phyloP scores from a whole-genome alignment of 495 filamentous ascomycete genomes.

The Aspergillus cavernicola region DNA sequence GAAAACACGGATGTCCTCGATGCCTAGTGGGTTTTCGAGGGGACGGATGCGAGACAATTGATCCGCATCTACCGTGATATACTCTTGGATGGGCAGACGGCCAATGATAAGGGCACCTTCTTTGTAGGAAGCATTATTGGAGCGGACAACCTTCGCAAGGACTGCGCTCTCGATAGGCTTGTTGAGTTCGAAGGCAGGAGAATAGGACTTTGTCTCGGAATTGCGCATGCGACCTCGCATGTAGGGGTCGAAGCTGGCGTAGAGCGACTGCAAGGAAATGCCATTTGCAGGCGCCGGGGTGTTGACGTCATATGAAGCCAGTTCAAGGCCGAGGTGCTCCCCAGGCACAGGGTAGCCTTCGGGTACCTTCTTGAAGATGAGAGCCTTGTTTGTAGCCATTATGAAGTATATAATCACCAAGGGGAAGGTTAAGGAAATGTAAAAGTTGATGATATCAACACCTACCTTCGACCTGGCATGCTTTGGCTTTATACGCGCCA shows the following conservation, averaged over 20 bases:
- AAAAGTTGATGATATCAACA: slow-evolving; percentile 1
- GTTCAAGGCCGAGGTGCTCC: slow-evolving; percentile 68
- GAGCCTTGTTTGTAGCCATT: slow-evolving; percentile 63
- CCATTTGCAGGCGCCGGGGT: slow-evolving; percentile 63
- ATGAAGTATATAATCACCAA: slow-evolving; percentile 7
- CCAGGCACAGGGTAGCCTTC: slow-evolving; percentile 65
- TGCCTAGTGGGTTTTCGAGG: slow-evolving; percentile 43
- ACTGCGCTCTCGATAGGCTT: slow-evolving; percentile 54
- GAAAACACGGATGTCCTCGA: slow-evolving; percentile 49
- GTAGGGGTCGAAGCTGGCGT: slow-evolving; percentile 86
- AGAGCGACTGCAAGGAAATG: slow-evolving; percentile 66
- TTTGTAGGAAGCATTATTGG: slow-evolving; percentile 55
- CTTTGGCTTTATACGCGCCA: slow-evolving; percentile 8
- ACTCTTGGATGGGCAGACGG: slow-evolving; percentile 59
- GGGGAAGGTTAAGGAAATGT: not conserved
- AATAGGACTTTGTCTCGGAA: slow-evolving; percentile 57
- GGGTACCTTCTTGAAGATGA: slow-evolving; percentile 76
- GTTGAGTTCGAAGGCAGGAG: slow-evolving; percentile 51
- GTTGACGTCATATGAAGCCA: slow-evolving; percentile 61
- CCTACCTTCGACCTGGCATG: not conserved
- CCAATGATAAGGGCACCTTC: slow-evolving; percentile 67
- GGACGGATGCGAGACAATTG: slow-evolving; percentile 28
- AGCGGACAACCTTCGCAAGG: slow-evolving; percentile 64
- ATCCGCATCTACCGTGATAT: slow-evolving; percentile 33
- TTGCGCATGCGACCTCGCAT: slow-evolving; percentile 65